Percentiles rank a stretch among this genome's conserved stretches.
Conservation (phyloP, 108 stramenopile species). For the Pseudonitzschia multiseries region DNA sequence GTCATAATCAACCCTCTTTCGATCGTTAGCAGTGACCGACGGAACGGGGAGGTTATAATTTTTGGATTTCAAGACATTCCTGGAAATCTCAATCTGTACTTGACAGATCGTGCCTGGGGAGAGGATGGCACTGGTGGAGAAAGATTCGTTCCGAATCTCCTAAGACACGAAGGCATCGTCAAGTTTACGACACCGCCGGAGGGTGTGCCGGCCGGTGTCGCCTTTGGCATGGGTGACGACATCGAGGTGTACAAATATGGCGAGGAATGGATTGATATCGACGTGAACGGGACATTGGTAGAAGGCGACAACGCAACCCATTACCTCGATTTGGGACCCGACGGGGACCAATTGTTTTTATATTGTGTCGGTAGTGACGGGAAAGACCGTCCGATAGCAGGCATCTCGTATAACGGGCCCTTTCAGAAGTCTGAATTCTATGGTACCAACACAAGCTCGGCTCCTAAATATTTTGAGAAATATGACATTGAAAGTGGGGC, state of each 20-base stretch:
- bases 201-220: slow-evolving; percentile 23
- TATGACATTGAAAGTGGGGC: too few relatives aligned
- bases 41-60: slow-evolving; percentile 38
- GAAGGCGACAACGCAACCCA: neutral
- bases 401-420: slow-evolving; percentile 14
- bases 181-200: slow-evolving; percentile 24
- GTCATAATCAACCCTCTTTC: neutral
- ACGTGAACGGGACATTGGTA: neutral
- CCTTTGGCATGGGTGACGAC: slow-evolving; percentile 27
- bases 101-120: slow-evolving; percentile 63
- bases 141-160: slow-evolving; percentile 23
- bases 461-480: neutral
- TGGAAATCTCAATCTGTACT: slow-evolving; percentile 31
- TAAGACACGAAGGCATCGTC: slow-evolving; percentile 39
- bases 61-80: slow-evolving; percentile 51
- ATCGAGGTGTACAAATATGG: neutral
- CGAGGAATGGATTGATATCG: neutral
- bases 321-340: neutral
- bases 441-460: slow-evolving; percentile 5
- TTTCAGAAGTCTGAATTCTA: neutral
- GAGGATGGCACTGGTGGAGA: neutral
- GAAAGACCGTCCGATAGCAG: slow-evolving; percentile 14
- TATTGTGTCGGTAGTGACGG: slow-evolving; percentile 19
- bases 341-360: slow-evolving; percentile 34
- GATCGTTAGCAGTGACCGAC: neutral